Evolutionary conservation across 768 basidiomycete species (phyloP).

Genomic region (Serendipita sp.): DNA sequence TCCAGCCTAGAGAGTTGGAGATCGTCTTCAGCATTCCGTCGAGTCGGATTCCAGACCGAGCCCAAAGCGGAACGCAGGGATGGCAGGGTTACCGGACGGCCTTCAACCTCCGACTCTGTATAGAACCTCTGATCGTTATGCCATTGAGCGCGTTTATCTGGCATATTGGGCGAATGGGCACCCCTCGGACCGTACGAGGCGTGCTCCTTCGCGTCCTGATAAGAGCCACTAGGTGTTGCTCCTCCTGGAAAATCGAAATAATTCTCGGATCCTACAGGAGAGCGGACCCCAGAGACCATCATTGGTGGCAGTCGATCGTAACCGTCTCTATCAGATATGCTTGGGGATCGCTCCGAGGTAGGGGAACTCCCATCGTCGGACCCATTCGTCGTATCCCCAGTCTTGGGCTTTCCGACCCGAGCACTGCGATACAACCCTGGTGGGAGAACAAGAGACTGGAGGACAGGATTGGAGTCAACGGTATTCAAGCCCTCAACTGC

Average conservation of each 20-base stretch:
- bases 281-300: background rate
- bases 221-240: background rate
- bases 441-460: slow-evolving; percentile 2
- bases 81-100: background rate
- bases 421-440: slow-evolving; percentile 3
- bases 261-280: background rate
- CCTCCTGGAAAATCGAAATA: background rate
- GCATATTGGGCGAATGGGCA: background rate
- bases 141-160: background rate
- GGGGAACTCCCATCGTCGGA: background rate
- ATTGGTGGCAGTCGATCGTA: background rate
- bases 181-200: background rate
- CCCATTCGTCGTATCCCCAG: background rate
- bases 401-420: background rate
- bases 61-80: background rate
- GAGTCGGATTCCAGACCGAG: background rate
- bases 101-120: background rate
- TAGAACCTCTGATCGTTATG: background rate
- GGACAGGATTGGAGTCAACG: background rate
- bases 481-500: background rate
- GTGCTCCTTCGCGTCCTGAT: background rate
- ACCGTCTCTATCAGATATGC: background rate
- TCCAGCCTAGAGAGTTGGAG: background rate
- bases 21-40: slow-evolving; percentile 2
- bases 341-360: background rate